phyloP scores from a whole-genome alignment of 257 asterid species.

The Capsicum baccatum region DNA sequence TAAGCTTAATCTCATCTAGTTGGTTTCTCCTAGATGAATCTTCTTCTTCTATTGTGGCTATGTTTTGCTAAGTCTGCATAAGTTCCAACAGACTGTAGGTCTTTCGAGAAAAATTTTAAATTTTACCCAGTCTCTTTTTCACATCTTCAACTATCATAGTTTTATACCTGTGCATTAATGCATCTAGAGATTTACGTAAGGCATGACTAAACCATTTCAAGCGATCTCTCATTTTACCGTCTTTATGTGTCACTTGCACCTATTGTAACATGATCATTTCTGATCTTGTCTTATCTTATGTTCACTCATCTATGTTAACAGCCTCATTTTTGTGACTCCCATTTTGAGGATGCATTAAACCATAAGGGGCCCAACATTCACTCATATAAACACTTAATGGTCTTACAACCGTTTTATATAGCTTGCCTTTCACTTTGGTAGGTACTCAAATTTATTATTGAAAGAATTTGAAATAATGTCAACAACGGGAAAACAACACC shows the following conservation, averaged over 20 bases:
- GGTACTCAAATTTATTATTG: background rate
- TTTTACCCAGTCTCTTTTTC: background rate
- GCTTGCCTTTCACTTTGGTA: background rate
- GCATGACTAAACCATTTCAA: background rate
- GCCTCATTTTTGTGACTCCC: background rate
- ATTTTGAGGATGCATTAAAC: background rate
- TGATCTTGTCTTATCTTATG: conserved; percentile 5
- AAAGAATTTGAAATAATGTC: background rate
- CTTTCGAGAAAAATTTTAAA: background rate
- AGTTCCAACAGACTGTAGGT: background rate
- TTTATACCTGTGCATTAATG: background rate
- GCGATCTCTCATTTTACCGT: background rate
- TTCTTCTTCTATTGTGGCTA: background rate
- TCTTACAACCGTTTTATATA: background rate
- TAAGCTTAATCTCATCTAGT: background rate
- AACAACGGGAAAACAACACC: background rate
- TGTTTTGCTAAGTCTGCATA: background rate
- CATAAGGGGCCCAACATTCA: background rate
- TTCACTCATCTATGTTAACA: background rate
- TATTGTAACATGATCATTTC: background rate
- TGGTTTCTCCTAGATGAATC: background rate
- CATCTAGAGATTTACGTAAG: background rate
- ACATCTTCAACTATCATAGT: background rate
- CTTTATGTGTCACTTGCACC: background rate
- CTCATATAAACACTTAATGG: background rate